A percentile compares a stretch with the other conserved stretches of the same genome.
These are phyloP conservation scores for Suillus americanus DNA, from an alignment of 768 basidiomycete genomes.

Conservation along the genomic window DNA sequence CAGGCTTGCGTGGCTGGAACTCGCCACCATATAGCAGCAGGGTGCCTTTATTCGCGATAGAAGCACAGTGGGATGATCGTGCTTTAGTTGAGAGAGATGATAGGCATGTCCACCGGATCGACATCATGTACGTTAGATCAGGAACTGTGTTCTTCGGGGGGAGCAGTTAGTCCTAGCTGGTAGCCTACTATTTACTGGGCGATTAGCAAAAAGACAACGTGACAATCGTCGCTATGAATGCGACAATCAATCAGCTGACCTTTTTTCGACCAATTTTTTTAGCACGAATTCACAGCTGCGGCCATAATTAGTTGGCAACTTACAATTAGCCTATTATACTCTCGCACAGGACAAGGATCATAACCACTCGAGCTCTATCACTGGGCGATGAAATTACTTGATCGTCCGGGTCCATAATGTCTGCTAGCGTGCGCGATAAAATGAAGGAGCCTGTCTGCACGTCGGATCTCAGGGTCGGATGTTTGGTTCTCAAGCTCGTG, in stretches of 20 bases:
- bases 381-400: not conserved
- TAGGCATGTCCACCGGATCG: conserved; percentile 31
- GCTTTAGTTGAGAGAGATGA: conserved; percentile 19
- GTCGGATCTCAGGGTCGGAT: not conserved
- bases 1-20: conserved; percentile 40
- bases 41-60: conserved; percentile 25
- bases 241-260: not conserved
- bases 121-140: conserved; percentile 10
- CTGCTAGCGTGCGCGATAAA: not conserved
- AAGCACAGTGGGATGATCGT: conserved; percentile 44
- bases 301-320: not conserved
- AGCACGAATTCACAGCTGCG: not conserved
- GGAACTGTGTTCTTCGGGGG: not conserved
- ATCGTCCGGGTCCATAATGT: not conserved
- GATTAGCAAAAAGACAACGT: not conserved
- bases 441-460: not conserved
- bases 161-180: not conserved
- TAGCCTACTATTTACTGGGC: not conserved
- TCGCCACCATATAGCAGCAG: conserved; percentile 45
- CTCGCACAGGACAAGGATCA: not conserved
- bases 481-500: not conserved
- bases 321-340: not conserved
- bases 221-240: not conserved
- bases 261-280: not conserved
- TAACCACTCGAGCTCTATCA: not conserved